Base-by-base conservation (phyloP, 2,329 filamentous ascomycete species). In the Ophiostoma piceae region DNA sequence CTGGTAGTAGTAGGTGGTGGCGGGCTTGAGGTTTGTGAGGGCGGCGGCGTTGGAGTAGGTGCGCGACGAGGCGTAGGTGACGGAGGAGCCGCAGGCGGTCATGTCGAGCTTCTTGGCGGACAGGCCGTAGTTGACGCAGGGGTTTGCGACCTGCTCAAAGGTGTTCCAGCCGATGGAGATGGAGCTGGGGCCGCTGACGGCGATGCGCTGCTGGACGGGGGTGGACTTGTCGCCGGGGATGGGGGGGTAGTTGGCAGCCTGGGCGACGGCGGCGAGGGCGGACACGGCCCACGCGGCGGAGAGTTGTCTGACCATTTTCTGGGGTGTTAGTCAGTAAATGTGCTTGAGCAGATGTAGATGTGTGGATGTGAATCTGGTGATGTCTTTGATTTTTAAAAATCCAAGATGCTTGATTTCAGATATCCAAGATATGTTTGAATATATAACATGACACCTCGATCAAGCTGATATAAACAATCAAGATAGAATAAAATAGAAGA, bases 1-100 rank as follows among this genome's bases (percentile, higher is more conserved):
- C 77, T 85, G 81, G 79, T 88, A 88, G 78, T 85, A 88, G 76
- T 88, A 88, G 0, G 80, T 85, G 1, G 84, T 86, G 0, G 82
- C 84, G 0, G 85, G 81, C 0, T 76, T 77, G 26, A 88, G 76
- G 7, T 75, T 78, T 0, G 78, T 78, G 43, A 88, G 76, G 1
- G 78, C 78, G 0, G 85, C 85, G 0, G 78, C 77, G 72, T 86
- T 84, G 47, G 80, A 81, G 73, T 80, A 85, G 0, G 85, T 87
- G 14, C 84, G 80, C n/a, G 85, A 86, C 0, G 82, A 83, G 0
- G 78, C 75, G 72, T 87, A 87, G 0, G 84, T 87, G 8, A 79
- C 77, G 0, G 84, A 83, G 3, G 73, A 76, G 16, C 76, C 77
- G 77, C 84, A 87, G 2, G 78, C 77, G 66, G 80, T 69, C 7